Percentiles rank a stretch among this genome's conserved stretches.
Conservation (phyloP, 2,329 filamentous ascomycete species). For the Colletotrichum sp. region DNA sequence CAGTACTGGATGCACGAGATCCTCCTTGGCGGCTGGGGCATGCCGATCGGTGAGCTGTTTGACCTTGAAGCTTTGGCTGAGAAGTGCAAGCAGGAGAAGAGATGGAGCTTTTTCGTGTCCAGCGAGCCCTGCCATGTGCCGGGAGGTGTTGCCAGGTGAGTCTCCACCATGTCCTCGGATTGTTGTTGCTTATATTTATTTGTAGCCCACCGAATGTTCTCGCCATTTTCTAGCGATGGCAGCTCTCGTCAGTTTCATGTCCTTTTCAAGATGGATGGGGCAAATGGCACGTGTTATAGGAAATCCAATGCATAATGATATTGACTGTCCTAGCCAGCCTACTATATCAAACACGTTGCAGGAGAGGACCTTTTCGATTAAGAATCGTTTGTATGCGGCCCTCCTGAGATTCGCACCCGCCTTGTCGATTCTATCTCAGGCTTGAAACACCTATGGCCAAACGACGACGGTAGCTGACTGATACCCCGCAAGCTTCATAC, state of each 20-base stretch:
- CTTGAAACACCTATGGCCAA: neutral
- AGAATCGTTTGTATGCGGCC: neutral
- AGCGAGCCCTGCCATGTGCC: conserved; percentile 41
- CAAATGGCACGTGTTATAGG: neutral
- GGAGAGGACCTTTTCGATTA: neutral
- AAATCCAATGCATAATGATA: neutral
- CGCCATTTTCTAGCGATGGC: conserved; percentile 34
- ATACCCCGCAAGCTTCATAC: neutral
- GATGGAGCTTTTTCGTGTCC: conserved; percentile 44
- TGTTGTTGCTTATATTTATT: neutral
- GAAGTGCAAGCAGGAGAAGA: conserved; percentile 34
- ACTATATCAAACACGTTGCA: neutral
- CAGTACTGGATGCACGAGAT: conserved; percentile 44
- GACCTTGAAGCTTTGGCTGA: conserved; percentile 41
- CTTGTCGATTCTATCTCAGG: neutral
- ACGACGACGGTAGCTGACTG: neutral
- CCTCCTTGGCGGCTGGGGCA: conserved; percentile 45
- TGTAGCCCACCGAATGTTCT: conserved; percentile 38
- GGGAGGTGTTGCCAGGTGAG: conserved; percentile 27
- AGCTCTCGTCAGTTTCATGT: neutral
- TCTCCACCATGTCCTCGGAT: neutral
- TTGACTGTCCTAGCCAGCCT: neutral
- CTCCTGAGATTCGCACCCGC: neutral
- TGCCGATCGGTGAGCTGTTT: conserved; percentile 47
- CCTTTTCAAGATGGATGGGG: neutral